phyloP scores from a whole-genome alignment of 2,329 filamentous ascomycete species.

The Paecilomyces dactylethromorphus region DNA sequence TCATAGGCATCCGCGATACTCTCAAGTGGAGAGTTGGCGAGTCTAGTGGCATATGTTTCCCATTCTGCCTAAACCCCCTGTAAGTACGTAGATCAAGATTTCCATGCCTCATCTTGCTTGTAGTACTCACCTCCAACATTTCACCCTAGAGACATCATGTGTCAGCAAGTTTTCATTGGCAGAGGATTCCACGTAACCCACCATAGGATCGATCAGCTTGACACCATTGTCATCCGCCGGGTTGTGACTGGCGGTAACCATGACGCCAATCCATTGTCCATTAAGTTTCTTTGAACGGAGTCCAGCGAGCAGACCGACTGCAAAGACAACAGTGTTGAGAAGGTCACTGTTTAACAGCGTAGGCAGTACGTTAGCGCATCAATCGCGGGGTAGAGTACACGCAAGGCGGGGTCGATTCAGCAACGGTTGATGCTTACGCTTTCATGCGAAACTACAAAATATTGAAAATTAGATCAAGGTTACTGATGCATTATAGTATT shows the following conservation, averaged over 20 bases:
- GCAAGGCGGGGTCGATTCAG: slow-evolving; percentile 22
- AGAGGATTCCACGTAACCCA: slow-evolving; percentile 22
- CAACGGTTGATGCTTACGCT: slow-evolving; percentile 46
- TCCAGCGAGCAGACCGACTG: slow-evolving; percentile 81
- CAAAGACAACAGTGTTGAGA: slow-evolving; percentile 86
- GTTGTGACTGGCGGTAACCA: slow-evolving; percentile 94
- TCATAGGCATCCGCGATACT: slow-evolving; percentile 72
- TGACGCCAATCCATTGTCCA: slow-evolving; percentile 88
- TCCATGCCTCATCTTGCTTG: neutral
- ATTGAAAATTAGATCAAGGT: slow-evolving; percentile 8
- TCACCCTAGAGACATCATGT: slow-evolving; percentile 55
- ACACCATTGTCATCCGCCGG: slow-evolving; percentile 84
- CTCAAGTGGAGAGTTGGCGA: slow-evolving; percentile 78
- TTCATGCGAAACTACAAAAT: slow-evolving; percentile 58
- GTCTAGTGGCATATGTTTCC: slow-evolving; percentile 80
- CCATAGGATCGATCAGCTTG: slow-evolving; percentile 93
- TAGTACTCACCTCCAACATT: slow-evolving; percentile 72
- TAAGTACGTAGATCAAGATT: slow-evolving; percentile 11
- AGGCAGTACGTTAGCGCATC: slow-evolving; percentile 25
- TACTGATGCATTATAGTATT: neutral
- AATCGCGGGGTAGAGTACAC: slow-evolving; percentile 21
- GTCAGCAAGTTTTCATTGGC: slow-evolving; percentile 9
- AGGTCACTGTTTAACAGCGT: slow-evolving; percentile 52
- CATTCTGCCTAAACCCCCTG: slow-evolving; percentile 58
- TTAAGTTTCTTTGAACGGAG: slow-evolving; percentile 84